Evolutionary conservation across 768 basidiomycete species (phyloP).

Genomic region (Lactarius trivialis): DNA sequence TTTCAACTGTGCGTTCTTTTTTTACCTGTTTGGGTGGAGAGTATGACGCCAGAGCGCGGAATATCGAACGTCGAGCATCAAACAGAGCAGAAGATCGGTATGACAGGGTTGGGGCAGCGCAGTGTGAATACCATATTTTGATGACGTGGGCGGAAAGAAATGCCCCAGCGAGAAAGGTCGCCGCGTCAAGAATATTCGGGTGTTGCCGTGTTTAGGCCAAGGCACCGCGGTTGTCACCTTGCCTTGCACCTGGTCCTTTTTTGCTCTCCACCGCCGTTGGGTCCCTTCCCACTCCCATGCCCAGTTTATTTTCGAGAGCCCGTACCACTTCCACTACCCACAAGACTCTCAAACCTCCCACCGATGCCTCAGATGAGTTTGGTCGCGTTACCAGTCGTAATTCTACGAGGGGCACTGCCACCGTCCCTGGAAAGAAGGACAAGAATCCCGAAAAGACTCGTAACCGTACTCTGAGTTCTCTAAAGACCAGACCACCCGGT

Average conservation of each 20-base stretch:
- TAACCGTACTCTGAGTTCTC: slow-evolving; percentile 38
- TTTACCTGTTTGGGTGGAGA: background rate
- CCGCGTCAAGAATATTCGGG: background rate
- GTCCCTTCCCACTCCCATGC: slow-evolving; percentile 46
- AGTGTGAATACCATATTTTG: too few relatives aligned
- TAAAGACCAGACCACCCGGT: slow-evolving; percentile 30
- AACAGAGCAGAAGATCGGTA: background rate
- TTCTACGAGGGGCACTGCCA: slow-evolving; percentile 32
- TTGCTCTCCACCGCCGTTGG: background rate
- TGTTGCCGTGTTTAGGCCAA: background rate
- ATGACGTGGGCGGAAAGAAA: background rate
- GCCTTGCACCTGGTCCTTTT: background rate
- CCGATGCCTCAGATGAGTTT: slow-evolving; percentile 51
- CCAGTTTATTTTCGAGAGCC: slow-evolving; percentile 66
- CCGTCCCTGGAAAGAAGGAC: slow-evolving; percentile 29
- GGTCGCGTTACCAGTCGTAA: slow-evolving; percentile 48
- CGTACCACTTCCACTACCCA: slow-evolving; percentile 52
- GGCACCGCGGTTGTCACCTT: slow-evolving; percentile 1
- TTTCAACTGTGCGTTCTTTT: background rate
- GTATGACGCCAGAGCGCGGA: background rate
- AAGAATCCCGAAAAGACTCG: slow-evolving; percentile 40
- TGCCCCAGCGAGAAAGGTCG: too few relatives aligned
- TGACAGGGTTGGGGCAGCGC: background rate
- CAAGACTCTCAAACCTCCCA: slow-evolving; percentile 25
- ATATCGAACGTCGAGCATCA: background rate